Percentiles rank a stretch among this genome's conserved stretches.
Evolutionary conservation across 192 early-diverging fungal species (phyloP).

Genomic region (Coemansia sp.): DNA sequence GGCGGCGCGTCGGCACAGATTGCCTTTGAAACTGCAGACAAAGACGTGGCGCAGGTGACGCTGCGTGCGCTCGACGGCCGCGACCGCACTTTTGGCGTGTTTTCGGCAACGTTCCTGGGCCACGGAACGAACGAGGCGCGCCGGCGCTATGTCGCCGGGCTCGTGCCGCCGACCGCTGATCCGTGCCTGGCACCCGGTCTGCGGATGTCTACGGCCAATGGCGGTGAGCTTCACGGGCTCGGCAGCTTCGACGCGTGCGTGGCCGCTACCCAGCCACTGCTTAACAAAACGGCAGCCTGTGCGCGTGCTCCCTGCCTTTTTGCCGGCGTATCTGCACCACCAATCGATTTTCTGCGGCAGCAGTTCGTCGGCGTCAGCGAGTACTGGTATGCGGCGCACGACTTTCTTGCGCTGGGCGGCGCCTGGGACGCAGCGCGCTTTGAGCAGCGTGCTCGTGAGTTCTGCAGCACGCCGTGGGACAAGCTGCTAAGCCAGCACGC

Average conservation of each 20-base stretch:
- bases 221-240: constrained; percentile 46
- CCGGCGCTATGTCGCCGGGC: constrained; percentile 67
- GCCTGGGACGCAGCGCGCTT: constrained; percentile 73
- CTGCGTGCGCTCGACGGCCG: constrained; percentile 68
- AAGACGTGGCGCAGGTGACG: constrained; percentile 60
- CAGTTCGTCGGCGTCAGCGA: constrained; percentile 91
- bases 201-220: constrained; percentile 23
- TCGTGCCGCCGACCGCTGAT: constrained; percentile 4
- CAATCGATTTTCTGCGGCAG: constrained; percentile 71
- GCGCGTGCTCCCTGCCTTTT: constrained; percentile 81
- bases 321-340: constrained; percentile 90
- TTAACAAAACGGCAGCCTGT: constrained; percentile 81
- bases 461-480: constrained; percentile 75
- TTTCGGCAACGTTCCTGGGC: constrained; percentile 91
- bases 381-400: constrained; percentile 93
- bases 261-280: constrained; percentile 61
- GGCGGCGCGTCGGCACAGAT: constrained; percentile 95
- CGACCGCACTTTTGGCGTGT: constrained; percentile 64
- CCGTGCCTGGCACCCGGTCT: constrained; percentile 51
- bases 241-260: constrained; percentile 63
- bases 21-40: constrained; percentile 84
- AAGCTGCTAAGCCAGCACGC: constrained; percentile 37
- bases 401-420: constrained; percentile 77
- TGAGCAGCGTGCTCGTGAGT: constrained; percentile 61
- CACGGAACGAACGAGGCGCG: constrained; percentile 95